These are phyloP conservation scores for Echeveria elegans DNA, from an alignment of 164 flowering plant genomes.

Conservation along the genomic window DNA sequence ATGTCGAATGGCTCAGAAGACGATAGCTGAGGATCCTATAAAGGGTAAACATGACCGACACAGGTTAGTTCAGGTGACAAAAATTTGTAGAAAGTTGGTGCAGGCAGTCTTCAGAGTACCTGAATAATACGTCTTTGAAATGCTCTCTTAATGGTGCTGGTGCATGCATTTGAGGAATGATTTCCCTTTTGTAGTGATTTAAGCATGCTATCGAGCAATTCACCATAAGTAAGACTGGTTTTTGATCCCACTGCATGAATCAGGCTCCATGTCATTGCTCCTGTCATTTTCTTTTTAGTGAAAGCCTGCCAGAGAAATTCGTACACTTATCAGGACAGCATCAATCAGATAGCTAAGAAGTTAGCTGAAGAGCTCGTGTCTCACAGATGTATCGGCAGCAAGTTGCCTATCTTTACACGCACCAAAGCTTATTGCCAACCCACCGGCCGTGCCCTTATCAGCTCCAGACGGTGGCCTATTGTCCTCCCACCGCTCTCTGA, in stretches of 20 bases:
- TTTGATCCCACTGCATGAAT: background rate
- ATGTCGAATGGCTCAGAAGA: no score
- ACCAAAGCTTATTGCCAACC: conserved; percentile 28
- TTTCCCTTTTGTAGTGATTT: background rate
- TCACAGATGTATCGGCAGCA: conserved; percentile 39
- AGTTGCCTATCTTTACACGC: conserved; percentile 36
- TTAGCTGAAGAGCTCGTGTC: no score
- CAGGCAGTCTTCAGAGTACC: no score
- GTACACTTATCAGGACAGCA: background rate
- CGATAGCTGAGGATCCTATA: no score
- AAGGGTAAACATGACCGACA: no score
- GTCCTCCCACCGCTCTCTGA: conserved; percentile 24
- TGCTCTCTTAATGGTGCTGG: background rate
- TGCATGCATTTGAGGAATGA: background rate
- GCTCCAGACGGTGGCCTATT: conserved; percentile 21
- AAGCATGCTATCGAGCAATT: background rate
- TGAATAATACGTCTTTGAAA: no score
- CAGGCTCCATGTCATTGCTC: conserved; percentile 9
- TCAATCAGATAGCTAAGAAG: no score
- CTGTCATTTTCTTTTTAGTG: conserved; percentile 1
- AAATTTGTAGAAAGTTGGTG: no score
- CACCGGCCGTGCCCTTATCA: conserved; percentile 31
- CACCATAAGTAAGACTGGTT: conserved; percentile 6
- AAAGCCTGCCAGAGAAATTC: background rate
- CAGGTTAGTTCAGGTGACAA: no score